phyloP scores from a whole-genome alignment of 2,329 filamentous ascomycete genomes.

The Xylaria sp. region DNA sequence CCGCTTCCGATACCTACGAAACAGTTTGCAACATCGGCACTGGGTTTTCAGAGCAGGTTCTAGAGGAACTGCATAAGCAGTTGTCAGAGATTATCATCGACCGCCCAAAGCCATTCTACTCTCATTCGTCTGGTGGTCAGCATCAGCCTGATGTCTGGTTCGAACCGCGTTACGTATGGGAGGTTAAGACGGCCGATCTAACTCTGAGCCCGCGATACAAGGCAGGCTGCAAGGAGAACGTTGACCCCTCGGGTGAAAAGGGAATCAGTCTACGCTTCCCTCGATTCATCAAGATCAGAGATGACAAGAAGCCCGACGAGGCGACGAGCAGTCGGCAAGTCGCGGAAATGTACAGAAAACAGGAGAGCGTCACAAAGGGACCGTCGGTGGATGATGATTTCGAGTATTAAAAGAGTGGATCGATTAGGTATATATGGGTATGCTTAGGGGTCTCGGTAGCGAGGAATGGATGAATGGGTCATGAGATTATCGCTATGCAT shows the following conservation, averaged over 20 bases:
- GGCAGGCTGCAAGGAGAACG: constrained; percentile 84
- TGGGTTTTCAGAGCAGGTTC: constrained; percentile 91
- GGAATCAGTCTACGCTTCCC: constrained; percentile 93
- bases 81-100: constrained; percentile 85
- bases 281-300: constrained; percentile 87
- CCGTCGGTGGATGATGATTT: constrained; percentile 95
- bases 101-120: constrained; percentile 92
- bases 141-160: constrained; percentile 99
- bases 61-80: constrained; percentile 84
- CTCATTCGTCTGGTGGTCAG: constrained; percentile 82
- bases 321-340: constrained; percentile 87
- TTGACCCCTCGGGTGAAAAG: constrained; percentile 75
- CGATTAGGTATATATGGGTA: constrained; percentile 33
- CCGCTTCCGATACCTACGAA: constrained; percentile 82
- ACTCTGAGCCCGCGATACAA: constrained; percentile 93
- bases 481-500: constrained; percentile 18
- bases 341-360: constrained; percentile 95
- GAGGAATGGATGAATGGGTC: neutral
- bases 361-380: constrained; percentile 88
- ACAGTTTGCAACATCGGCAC: constrained; percentile 99
- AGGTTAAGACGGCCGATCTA: constrained; percentile 95
- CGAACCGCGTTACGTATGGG: constrained; percentile 94
- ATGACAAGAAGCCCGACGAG: constrained; percentile 95
- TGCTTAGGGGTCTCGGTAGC: neutral
- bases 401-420: constrained; percentile 75